Conservation (phyloP, 2,329 filamentous ascomycete genomes). For the Alternaria arborescens region DNA sequence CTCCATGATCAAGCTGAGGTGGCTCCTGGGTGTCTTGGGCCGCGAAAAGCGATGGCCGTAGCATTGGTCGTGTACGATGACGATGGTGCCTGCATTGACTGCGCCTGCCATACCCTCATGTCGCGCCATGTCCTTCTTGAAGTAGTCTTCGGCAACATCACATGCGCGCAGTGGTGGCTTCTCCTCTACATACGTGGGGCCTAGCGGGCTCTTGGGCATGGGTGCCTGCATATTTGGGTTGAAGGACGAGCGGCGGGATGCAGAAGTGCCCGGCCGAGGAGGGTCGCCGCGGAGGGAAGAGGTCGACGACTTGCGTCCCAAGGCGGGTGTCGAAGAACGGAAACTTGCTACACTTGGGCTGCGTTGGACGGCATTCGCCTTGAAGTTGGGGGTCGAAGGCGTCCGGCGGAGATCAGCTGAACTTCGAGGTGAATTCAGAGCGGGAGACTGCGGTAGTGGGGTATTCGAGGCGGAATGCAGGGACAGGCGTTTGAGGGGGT, state of each 20-base stretch:
- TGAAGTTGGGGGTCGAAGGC: slow-evolving; percentile 40
- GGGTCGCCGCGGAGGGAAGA: slow-evolving; percentile 54
- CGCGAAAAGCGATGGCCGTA: slow-evolving; percentile 93
- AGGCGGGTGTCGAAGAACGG: slow-evolving; percentile 51
- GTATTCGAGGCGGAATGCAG: slow-evolving; percentile 46
- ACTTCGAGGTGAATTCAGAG: slow-evolving; percentile 33
- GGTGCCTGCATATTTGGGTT: slow-evolving; percentile 52
- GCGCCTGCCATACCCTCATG: slow-evolving; percentile 61
- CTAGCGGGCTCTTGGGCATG: slow-evolving; percentile 53
- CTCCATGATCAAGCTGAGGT: slow-evolving; percentile 85
- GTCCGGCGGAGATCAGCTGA: slow-evolving; percentile 19
- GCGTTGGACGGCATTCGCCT: slow-evolving; percentile 49
- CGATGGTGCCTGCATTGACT: slow-evolving; percentile 70
- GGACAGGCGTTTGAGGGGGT: slow-evolving; percentile 49
- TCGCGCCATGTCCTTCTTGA: slow-evolving; percentile 71
- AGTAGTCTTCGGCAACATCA: slow-evolving; percentile 72
- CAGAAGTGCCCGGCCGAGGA: slow-evolving; percentile 42
- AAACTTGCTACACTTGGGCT: slow-evolving; percentile 55
- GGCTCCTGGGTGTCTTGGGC: slow-evolving; percentile 75
- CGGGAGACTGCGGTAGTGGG: slow-evolving; percentile 43
- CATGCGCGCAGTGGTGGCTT: slow-evolving; percentile 59
- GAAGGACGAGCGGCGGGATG: slow-evolving; percentile 56
- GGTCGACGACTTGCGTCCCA: slow-evolving; percentile 55
- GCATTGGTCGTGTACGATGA: slow-evolving; percentile 90
- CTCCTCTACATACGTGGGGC: slow-evolving; percentile 46